Evolutionary conservation across 2,329 filamentous ascomycete genomes (phyloP).

Genomic region (Aspergillus chevalieri): DNA sequence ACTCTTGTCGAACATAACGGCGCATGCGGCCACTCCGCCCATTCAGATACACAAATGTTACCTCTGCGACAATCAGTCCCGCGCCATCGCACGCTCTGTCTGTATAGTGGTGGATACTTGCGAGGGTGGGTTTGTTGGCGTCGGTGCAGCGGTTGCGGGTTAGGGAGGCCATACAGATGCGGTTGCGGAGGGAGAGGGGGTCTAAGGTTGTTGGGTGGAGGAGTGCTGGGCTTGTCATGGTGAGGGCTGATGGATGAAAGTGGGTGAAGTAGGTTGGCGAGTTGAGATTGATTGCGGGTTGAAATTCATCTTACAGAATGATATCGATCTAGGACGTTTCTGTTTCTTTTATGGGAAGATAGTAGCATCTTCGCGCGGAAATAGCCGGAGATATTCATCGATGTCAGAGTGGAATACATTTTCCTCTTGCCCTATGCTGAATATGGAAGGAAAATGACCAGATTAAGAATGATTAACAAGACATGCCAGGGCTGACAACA

Average conservation of each 20-base stretch:
- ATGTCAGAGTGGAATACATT: no score
- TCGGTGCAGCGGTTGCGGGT: slow-evolving; percentile 21
- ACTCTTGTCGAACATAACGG: slow-evolving; percentile 14
- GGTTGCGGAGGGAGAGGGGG: slow-evolving; percentile 6
- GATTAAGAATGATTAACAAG: no score
- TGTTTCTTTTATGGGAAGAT: not conserved
- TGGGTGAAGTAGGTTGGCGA: no score
- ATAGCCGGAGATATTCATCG: no score
- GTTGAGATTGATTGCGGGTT: no score
- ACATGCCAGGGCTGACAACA: no score
- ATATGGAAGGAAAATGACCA: no score
- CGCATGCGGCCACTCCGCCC: slow-evolving; percentile 15
- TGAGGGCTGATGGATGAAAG: no score
- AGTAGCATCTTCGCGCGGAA: no score
- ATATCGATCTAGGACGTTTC: no score
- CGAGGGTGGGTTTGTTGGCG: slow-evolving; percentile 11
- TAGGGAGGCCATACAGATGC: slow-evolving; percentile 21
- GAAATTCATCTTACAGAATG: no score
- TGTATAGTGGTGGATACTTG: slow-evolving; percentile 13
- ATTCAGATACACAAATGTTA: slow-evolving; percentile 13
- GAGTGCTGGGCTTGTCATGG: not conserved
- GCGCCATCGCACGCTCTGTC: slow-evolving; percentile 15
- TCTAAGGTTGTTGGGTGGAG: slow-evolving; percentile 1
- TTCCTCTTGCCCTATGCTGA: no score
- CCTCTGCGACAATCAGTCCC: slow-evolving; percentile 19